A percentile compares a stretch with the other conserved stretches of the same genome.
These are phyloP conservation scores for Tillandsia fasciculata DNA, from an alignment of 176 grass and related monocot genomes.

Conservation along the genomic window DNA sequence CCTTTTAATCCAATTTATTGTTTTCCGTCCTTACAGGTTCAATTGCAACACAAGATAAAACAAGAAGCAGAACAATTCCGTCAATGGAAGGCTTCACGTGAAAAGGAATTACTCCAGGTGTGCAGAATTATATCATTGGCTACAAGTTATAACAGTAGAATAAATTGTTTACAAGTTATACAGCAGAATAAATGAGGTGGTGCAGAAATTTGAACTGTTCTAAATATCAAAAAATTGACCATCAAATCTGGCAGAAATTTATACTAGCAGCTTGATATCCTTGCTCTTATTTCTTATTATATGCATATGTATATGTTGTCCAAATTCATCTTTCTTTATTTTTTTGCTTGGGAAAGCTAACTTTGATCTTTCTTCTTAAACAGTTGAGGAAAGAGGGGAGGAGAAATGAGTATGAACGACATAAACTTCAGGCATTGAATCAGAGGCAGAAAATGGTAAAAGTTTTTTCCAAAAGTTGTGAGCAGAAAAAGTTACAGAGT, in stretches of 20 bases:
- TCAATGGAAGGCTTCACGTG: constrained; percentile 89
- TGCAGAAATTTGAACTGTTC: not conserved
- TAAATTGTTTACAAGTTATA: not conserved
- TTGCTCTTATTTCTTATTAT: not conserved
- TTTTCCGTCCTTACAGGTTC: constrained; percentile 47
- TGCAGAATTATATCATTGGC: not conserved
- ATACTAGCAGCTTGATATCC: too few relatives aligned
- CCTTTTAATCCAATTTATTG: not conserved
- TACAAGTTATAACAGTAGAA: not conserved
- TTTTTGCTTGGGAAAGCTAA: not conserved
- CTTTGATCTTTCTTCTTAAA: constrained; percentile 12
- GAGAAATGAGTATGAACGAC: constrained; percentile 94
- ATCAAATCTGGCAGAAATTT: too few relatives aligned
- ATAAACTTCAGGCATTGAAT: constrained; percentile 96
- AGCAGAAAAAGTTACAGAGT: too few relatives aligned
- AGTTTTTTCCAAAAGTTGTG: constrained; percentile 7
- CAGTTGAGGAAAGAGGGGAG: constrained; percentile 87
- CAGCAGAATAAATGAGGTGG: constrained; percentile 2
- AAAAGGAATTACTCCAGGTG: constrained; percentile 98
- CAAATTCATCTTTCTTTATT: not conserved
- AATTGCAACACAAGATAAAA: constrained; percentile 96
- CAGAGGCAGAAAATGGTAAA: constrained; percentile 89
- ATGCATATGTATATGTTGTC: not conserved
- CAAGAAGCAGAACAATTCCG: constrained; percentile 96
- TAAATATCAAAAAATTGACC: too few relatives aligned